Conservation (phyloP, 768 basidiomycete species). For the Hebeloma cylindrosporum region DNA sequence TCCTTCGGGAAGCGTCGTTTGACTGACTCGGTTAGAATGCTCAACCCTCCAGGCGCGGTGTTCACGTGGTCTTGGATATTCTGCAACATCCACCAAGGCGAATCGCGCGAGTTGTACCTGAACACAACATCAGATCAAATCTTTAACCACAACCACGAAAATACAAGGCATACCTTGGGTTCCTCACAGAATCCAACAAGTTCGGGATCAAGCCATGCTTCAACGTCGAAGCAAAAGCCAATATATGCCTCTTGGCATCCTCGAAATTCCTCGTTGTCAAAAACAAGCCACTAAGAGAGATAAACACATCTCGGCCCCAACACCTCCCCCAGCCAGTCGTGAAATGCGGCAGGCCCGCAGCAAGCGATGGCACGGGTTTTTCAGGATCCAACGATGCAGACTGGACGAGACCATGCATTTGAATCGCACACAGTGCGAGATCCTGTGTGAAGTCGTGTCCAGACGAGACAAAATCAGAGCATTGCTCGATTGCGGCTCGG, state of each 20-base stretch:
- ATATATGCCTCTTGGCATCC: constrained; percentile 85
- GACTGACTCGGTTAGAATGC: constrained; percentile 77
- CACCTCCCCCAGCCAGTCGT: constrained; percentile 90
- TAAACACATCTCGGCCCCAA: constrained; percentile 96
- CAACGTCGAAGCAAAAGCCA: constrained; percentile 88
- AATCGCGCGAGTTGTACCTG: constrained; percentile 95
- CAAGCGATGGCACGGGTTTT: constrained; percentile 73
- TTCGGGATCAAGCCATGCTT: constrained; percentile 98
- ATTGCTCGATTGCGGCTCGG: constrained; percentile 79
- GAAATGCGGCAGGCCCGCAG: constrained; percentile 96
- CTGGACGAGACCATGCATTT: constrained; percentile 89
- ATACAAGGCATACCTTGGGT: constrained; percentile 63
- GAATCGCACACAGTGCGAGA: constrained; percentile 79
- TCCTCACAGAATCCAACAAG: constrained; percentile 84
- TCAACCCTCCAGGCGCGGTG: constrained; percentile 80
- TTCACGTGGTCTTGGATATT: constrained; percentile 93
- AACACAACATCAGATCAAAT: background rate
- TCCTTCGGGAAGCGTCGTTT: constrained; percentile 94
- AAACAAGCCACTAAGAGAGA: constrained; percentile 90
- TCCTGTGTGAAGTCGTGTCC: constrained; percentile 91
- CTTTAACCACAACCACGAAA: background rate
- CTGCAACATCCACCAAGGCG: constrained; percentile 99
- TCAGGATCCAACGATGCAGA: constrained; percentile 86
- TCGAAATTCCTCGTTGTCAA: constrained; percentile 88
- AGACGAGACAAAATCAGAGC: constrained; percentile 79